Evolutionary conservation across 345 rosid species (phyloP).

Genomic region (Rhodamnia argentea): DNA sequence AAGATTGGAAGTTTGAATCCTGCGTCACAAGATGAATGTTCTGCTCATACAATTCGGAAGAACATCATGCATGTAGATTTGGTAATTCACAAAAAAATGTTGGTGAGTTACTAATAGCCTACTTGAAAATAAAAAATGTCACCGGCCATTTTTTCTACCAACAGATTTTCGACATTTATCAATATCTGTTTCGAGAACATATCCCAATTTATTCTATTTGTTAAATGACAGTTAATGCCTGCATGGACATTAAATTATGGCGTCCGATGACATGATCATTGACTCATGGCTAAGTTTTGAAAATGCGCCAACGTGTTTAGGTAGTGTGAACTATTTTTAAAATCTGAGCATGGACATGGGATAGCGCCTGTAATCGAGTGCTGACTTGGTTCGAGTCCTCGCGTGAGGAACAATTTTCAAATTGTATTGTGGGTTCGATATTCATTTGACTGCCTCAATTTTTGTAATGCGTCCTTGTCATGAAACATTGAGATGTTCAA

Average conservation of each 20-base stretch:
- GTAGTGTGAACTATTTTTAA: not conserved
- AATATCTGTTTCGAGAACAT: not conserved
- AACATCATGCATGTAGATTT: not conserved
- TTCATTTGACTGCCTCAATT: not conserved
- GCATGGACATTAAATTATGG: too few relatives aligned
- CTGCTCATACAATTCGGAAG: not conserved
- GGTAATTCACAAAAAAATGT: not conserved
- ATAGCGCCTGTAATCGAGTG: not conserved
- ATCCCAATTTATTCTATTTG: too few relatives aligned
- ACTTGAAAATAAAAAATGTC: not conserved
- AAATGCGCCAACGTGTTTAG: not conserved
- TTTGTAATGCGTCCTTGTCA: not conserved
- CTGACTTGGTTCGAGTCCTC: not conserved
- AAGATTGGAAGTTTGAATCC: not conserved
- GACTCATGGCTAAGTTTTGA: not conserved
- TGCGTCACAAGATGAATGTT: not conserved
- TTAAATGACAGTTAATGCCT: not conserved
- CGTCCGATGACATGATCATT: too few relatives aligned
- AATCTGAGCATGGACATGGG: not conserved
- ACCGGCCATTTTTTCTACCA: not conserved
- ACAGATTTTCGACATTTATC: not conserved
- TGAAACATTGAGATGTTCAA: not conserved
- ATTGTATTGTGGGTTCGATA: not conserved
- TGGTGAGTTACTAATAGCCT: not conserved
- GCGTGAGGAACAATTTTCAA: not conserved